Percentiles rank a stretch among this genome's conserved stretches.
Conservation (phyloP, 345 rosid species). For the Lepidium didymum region DNA sequence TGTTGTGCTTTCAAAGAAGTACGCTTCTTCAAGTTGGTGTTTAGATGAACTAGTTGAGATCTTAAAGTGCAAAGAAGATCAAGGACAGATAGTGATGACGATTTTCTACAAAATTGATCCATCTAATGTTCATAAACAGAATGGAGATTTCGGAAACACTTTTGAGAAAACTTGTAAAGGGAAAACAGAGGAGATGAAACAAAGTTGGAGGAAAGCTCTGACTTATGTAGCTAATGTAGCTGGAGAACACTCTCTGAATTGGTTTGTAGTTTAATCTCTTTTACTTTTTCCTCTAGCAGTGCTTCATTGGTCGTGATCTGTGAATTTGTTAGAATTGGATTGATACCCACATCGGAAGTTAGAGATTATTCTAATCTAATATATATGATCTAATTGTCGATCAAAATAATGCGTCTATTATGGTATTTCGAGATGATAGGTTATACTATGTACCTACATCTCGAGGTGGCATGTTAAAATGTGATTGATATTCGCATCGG, state of each 20-base stretch:
- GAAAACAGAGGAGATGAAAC: background rate
- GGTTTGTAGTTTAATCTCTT: background rate
- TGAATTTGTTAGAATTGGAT: background rate
- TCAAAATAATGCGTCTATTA: no score
- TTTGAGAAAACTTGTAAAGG: background rate
- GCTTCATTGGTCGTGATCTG: background rate
- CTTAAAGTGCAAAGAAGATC: background rate
- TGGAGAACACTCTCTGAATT: background rate
- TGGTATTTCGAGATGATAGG: no score
- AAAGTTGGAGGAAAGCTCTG: background rate
- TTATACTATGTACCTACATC: no score
- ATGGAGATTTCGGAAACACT: background rate
- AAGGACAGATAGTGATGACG: background rate
- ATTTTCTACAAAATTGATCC: background rate
- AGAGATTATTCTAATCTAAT: no score
- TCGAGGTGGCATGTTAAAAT: no score
- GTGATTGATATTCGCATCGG: no score
- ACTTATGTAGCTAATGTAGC: background rate
- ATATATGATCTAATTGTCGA: no score
- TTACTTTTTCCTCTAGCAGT: background rate
- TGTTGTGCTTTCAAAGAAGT: background rate
- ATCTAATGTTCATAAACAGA: background rate
- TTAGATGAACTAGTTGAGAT: background rate
- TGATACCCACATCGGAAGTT: no score
- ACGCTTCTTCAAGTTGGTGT: constrained; percentile 1